Evolutionary conservation across 2,329 filamentous ascomycete species (phyloP).

Genomic region (Calycina herbarum): DNA sequence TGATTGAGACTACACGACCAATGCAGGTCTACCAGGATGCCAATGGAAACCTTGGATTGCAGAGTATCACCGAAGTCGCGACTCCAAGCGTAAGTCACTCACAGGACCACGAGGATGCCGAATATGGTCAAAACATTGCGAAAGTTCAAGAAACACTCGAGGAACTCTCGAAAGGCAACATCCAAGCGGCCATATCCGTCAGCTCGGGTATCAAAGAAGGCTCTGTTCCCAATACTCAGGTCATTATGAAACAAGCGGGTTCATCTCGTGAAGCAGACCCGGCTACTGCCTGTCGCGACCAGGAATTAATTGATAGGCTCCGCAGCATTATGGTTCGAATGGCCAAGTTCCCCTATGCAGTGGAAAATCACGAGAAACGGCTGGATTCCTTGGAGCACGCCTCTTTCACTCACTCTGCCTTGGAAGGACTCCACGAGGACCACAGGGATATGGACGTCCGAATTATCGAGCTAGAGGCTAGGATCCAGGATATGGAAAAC

Average conservation of each 20-base stretch:
- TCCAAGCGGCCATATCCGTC: constrained; percentile 14
- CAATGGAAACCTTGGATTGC: constrained; percentile 29
- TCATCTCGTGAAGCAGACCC: constrained; percentile 18
- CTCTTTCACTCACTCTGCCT: constrained; percentile 65
- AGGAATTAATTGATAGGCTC: constrained; percentile 26
- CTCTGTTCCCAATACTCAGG: constrained; percentile 13
- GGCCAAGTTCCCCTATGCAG: constrained; percentile 28
- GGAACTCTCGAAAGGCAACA: constrained; percentile 22
- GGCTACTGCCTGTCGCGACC: constrained; percentile 13
- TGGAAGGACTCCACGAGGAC: constrained; percentile 68
- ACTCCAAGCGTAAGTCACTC: constrained; percentile 31
- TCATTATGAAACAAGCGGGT: constrained; percentile 25
- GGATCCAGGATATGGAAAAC: constrained; percentile 52
- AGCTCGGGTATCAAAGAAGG: constrained; percentile 18
- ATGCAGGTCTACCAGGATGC: constrained; percentile 34
- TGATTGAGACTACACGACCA: constrained; percentile 6
- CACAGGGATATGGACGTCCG: constrained; percentile 67
- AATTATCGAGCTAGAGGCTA: constrained; percentile 44
- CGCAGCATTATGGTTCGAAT: constrained; percentile 28
- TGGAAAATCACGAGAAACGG: constrained; percentile 56
- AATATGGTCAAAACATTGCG: constrained; percentile 22
- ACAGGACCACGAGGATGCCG: constrained; percentile 21
- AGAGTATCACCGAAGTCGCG: constrained; percentile 35
- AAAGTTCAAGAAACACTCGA: constrained; percentile 24
- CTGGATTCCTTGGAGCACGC: constrained; percentile 68